These are phyloP conservation scores for Xylaria acuta DNA, from an alignment of 495 filamentous ascomycete genomes.

Conservation along the genomic window DNA sequence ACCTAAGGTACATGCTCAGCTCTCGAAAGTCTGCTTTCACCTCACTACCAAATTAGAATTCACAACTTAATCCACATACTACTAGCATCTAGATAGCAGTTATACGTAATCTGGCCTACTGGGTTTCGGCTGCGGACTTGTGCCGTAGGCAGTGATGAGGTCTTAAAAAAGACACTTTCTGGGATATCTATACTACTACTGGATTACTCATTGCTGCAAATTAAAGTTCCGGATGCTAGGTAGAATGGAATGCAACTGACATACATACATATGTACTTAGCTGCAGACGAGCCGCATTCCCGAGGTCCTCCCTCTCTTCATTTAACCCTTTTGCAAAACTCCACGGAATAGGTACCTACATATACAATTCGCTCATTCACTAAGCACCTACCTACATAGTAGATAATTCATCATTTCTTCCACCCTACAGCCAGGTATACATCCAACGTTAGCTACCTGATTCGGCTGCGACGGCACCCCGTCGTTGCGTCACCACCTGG, in stretches of 20 bases:
- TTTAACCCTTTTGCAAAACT: neutral
- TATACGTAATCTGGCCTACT: too few species aligned
- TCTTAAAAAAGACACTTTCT: neutral
- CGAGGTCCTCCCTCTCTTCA: too few species aligned
- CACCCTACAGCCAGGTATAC: neutral
- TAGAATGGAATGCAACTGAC: neutral
- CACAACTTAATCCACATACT: neutral
- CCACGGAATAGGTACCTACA: too few species aligned
- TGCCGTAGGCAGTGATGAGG: constrained; percentile 9
- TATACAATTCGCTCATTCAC: neutral
- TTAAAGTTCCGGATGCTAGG: neutral
- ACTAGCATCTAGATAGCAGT: neutral
- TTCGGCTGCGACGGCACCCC: neutral
- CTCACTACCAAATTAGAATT: neutral
- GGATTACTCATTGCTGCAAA: neutral
- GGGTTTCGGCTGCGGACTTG: constrained; percentile 1
- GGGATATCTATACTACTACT: too few species aligned
- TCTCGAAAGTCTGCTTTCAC: neutral
- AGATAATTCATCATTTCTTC: neutral
- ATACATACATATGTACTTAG: neutral
- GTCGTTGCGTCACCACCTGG: neutral
- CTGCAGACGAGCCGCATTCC: neutral
- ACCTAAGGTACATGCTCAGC: too few species aligned
- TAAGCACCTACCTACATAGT: neutral
- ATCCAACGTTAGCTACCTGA: neutral